These are phyloP conservation scores for Globisporangium irregulare DNA, from an alignment of 352 stramenopile species.

Conservation along the genomic window DNA sequence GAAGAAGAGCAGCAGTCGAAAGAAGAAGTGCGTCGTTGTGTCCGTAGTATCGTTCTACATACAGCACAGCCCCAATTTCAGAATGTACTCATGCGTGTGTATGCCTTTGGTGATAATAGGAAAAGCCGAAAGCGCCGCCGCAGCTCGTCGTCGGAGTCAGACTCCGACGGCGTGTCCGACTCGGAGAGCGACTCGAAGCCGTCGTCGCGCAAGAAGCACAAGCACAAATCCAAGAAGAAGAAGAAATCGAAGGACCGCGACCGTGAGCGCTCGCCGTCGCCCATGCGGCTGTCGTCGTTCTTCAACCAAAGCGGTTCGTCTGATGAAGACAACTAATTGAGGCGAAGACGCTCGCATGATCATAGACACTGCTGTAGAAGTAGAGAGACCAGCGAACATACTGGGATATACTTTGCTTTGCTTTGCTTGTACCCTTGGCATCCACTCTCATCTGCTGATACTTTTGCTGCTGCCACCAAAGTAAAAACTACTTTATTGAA, in stretches of 20 bases:
- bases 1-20: conserved; percentile 67
- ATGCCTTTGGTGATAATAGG: conserved; percentile 24
- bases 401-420: neutral
- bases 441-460: neutral
- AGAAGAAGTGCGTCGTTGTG: conserved; percentile 58
- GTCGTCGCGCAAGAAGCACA: conserved; percentile 36
- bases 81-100: conserved; percentile 12
- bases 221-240: conserved; percentile 47
- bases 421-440: neutral
- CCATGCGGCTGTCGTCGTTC: conserved; percentile 89
- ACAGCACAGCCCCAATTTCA: neutral
- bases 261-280: conserved; percentile 38
- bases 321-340: conserved; percentile 10
- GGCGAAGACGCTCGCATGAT: neutral
- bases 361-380: neutral
- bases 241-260: conserved; percentile 55
- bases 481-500: neutral
- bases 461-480: neutral
- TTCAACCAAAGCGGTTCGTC: conserved; percentile 55
- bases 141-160: conserved; percentile 43
- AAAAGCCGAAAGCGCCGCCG: conserved; percentile 59
- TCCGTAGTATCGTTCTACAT: too few relatives aligned
- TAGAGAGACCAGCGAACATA: neutral
- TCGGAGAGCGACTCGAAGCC: conserved; percentile 22
- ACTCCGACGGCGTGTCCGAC: conserved; percentile 27